Evolutionary conservation across 192 early-diverging fungal genomes (phyloP).

Genomic region (Backusella tuberculispora): DNA sequence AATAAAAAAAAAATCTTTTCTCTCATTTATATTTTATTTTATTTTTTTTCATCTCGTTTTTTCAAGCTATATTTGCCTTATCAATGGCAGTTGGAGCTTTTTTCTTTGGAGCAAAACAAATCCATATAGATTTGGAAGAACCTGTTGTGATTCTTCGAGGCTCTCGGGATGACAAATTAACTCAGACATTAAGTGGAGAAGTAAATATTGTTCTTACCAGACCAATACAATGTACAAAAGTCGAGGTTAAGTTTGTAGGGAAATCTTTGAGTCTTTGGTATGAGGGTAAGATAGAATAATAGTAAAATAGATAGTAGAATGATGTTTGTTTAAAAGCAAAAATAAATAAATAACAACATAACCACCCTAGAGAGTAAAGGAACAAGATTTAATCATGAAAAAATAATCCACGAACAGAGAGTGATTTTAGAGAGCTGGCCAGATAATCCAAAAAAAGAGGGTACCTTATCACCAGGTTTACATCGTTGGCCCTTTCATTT

Average conservation of each 20-base stretch:
- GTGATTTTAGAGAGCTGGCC: constrained; percentile 14
- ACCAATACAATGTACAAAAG: background rate
- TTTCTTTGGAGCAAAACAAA: background rate
- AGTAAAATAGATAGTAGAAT: background rate
- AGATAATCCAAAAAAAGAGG: background rate
- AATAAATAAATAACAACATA: background rate
- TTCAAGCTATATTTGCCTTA: background rate
- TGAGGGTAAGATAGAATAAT: background rate
- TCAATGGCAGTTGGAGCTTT: background rate
- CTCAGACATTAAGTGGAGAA: background rate
- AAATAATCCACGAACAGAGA: constrained; percentile 34
- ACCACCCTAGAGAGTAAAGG: background rate
- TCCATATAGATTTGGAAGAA: background rate
- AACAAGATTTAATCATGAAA: constrained; percentile 29
- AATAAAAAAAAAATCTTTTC: background rate
- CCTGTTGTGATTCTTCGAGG: background rate
- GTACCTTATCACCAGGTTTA: constrained; percentile 16
- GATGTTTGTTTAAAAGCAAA: background rate
- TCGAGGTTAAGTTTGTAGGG: background rate
- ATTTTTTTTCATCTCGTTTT: background rate
- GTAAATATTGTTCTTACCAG: background rate
- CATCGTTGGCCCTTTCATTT: constrained; percentile 39
- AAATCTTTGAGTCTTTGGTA: background rate
- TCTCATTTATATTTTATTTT: background rate
- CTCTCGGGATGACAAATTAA: background rate